Percentiles rank a stretch among this genome's conserved stretches.
These are phyloP conservation scores for Graphilbum sp. DNA, from an alignment of 2,329 filamentous ascomycete species.

Conservation along the genomic window DNA sequence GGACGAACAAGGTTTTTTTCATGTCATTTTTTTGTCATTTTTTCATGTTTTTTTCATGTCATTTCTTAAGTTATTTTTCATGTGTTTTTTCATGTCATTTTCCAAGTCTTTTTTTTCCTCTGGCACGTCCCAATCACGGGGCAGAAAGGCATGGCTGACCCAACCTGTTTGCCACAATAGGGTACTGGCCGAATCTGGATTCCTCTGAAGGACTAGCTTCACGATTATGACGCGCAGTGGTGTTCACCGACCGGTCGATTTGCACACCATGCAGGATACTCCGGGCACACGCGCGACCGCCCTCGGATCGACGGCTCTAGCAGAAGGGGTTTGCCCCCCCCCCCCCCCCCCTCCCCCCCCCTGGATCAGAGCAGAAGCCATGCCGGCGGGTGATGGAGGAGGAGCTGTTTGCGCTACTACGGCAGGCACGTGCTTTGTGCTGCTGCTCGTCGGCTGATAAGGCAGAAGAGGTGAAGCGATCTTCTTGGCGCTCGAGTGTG, in stretches of 20 bases:
- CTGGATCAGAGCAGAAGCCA: too few relatives aligned
- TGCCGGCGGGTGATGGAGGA: too few relatives aligned
- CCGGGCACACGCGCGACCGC: too few relatives aligned
- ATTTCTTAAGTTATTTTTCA: background rate
- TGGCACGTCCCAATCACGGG: background rate
- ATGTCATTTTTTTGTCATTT: background rate
- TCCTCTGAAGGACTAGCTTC: constrained; percentile 12
- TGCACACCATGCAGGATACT: too few relatives aligned
- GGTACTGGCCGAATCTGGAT: constrained; percentile 18
- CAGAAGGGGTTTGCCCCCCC: too few relatives aligned
- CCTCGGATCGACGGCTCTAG: too few relatives aligned
- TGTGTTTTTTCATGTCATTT: background rate
- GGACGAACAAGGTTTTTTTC: background rate
- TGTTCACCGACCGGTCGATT: background rate
- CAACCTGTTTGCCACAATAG: constrained; percentile 7
- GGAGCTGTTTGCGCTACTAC: too few relatives aligned
- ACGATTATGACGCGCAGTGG: background rate
- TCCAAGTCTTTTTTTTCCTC: background rate
- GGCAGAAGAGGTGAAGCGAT: too few relatives aligned
- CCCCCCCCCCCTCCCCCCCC: too few relatives aligned
- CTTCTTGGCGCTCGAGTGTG: too few relatives aligned
- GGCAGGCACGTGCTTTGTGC: too few relatives aligned
- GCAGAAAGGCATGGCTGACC: constrained; percentile 5
- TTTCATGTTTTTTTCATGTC: background rate
- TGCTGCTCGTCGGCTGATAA: too few relatives aligned